phyloP scores from a whole-genome alignment of 768 basidiomycete genomes.

The Porphyrellus cyaneotinctus region DNA sequence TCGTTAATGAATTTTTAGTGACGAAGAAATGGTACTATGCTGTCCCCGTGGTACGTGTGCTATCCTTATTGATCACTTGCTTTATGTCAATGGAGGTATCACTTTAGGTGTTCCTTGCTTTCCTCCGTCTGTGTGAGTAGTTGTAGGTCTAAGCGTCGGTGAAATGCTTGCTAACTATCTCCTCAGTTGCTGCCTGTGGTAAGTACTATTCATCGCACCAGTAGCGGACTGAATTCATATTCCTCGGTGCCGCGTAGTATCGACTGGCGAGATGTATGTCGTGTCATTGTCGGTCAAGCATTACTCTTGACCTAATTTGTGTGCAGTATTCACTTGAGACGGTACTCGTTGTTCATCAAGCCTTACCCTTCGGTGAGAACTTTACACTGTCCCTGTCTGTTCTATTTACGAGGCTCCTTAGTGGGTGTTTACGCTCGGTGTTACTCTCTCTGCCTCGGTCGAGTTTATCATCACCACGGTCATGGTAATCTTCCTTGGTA shows the following conservation, averaged over 20 bases:
- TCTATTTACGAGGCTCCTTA: conserved; percentile 1
- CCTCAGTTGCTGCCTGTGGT: conserved; percentile 30
- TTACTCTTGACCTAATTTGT: not conserved
- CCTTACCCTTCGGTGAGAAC: conserved; percentile 28
- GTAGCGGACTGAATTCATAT: not conserved
- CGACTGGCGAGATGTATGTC: conserved; percentile 32
- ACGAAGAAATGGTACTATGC: conserved; percentile 33
- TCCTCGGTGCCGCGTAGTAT: conserved; percentile 17
- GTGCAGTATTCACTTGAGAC: conserved; percentile 25
- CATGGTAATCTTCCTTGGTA: conserved; percentile 33
- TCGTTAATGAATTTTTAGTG: conserved; percentile 18
- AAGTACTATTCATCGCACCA: not conserved
- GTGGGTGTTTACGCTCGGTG: conserved; percentile 32
- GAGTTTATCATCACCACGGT: conserved; percentile 30
- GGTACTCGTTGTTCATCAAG: conserved; percentile 28
- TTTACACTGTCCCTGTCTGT: not conserved
- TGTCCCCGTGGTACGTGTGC: conserved; percentile 23
- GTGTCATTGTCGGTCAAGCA: fast-evolving
- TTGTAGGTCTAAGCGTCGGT: not conserved
- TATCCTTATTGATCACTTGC: not conserved
- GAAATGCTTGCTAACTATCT: conserved; percentile 3
- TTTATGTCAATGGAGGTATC: not conserved
- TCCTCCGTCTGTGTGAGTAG: conserved; percentile 31
- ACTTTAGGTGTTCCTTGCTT: conserved; percentile 28
- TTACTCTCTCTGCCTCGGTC: conserved; percentile 32